Conservation (phyloP, 331 rosid species). For the Cydonia oblonga region DNA sequence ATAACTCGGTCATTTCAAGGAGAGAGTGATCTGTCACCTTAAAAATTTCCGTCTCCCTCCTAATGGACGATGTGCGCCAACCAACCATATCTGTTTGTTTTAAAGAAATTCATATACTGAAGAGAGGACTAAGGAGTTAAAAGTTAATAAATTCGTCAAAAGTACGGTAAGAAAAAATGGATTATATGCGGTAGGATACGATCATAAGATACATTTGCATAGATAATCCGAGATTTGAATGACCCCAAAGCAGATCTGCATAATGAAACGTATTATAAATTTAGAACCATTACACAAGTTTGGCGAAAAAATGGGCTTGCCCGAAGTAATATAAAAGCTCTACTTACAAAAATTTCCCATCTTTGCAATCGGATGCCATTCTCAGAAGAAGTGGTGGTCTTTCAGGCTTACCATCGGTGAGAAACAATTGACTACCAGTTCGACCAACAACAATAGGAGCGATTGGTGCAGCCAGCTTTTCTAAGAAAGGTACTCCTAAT, state of each 20-base stretch:
- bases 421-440: conserved; percentile 91
- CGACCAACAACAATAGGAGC: conserved; percentile 81
- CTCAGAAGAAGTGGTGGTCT: conserved; percentile 81
- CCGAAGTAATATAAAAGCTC: not conserved
- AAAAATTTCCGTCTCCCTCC: conserved; percentile 70
- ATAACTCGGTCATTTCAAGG: too few species aligned
- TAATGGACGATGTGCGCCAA: conserved; percentile 97
- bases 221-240: conserved; percentile 58
- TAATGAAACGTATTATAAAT: conserved; percentile 8
- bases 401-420: conserved; percentile 80
- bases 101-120: conserved; percentile 25
- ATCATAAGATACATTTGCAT: conserved; percentile 93
- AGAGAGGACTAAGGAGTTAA: conserved; percentile 10
- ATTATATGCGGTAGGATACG: conserved; percentile 49
- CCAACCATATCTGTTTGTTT: conserved; percentile 86
- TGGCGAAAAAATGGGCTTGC: not conserved
- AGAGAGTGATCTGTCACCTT: conserved; percentile 43
- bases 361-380: conserved; percentile 88
- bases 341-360: conserved; percentile 74
- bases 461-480: conserved; percentile 71
- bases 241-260: conserved; percentile 84
- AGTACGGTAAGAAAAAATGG: not conserved
- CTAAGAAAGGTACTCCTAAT: conserved; percentile 74
- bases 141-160: conserved; percentile 3
- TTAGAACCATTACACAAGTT: conserved; percentile 5